phyloP scores from a whole-genome alignment of 139 green algal genomes.

The Raphidocelis subcapitata region DNA sequence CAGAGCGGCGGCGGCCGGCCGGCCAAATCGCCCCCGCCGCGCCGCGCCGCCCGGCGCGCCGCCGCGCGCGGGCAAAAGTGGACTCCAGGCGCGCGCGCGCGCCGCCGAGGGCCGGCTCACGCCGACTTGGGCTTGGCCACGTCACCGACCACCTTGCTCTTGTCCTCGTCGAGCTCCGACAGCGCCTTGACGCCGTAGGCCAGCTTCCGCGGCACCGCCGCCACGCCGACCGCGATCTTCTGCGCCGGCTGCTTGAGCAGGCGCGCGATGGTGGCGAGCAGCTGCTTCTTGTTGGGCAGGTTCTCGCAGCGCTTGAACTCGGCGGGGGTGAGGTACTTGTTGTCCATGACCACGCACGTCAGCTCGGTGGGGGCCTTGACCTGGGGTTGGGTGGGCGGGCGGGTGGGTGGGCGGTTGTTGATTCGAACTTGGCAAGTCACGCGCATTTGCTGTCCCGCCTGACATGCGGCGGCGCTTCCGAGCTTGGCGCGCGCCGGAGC shows the following conservation, averaged over 20 bases:
- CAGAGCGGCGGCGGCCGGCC: too few species aligned
- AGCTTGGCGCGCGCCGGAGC: too few species aligned
- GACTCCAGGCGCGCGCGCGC: too few species aligned
- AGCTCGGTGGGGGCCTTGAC: constrained; percentile 36
- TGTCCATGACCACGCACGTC: constrained; percentile 47
- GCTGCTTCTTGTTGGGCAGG: constrained; percentile 85
- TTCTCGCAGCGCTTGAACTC: constrained; percentile 82
- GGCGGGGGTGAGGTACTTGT: constrained; percentile 43
- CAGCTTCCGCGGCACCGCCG: constrained; percentile 73
- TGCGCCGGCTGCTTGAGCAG: constrained; percentile 85
- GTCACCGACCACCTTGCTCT: constrained; percentile 50
- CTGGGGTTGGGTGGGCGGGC: too few species aligned
- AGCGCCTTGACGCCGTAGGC: constrained; percentile 68
- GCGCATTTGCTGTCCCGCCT: too few species aligned
- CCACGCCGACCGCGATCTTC: constrained; percentile 68
- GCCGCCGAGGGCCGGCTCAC: too few species aligned
- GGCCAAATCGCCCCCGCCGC: too few species aligned
- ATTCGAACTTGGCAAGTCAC: too few species aligned
- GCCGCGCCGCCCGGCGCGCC: too few species aligned
- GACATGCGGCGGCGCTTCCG: too few species aligned
- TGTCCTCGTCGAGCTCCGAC: constrained; percentile 75
- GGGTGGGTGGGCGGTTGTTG: too few species aligned
- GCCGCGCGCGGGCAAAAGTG: too few species aligned
- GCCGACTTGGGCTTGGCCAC: constrained; percentile 49
- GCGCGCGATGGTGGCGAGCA: constrained; percentile 76